Evolutionary conservation across 805 yeast genomes (phyloP).

Genomic region (Suhomyces xylopsoci): DNA sequence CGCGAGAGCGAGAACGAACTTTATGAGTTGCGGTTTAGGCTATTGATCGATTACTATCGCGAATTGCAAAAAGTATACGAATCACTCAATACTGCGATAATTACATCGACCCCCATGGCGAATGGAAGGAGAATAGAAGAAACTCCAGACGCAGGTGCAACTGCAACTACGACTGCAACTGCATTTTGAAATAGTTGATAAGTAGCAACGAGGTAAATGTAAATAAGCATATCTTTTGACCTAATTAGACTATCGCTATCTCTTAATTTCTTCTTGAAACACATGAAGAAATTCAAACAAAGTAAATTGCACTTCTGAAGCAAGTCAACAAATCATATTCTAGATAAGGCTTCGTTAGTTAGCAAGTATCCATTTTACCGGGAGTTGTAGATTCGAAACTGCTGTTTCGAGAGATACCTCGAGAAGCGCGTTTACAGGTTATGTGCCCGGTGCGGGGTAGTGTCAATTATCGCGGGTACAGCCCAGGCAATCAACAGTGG

Average conservation of each 20-base stretch:
- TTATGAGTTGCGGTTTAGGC: constrained; percentile 3
- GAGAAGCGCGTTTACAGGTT: background rate
- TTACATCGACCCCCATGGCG: constrained; percentile 1
- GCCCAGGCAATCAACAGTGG: background rate
- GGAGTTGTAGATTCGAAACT: background rate
- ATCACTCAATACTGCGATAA: constrained; percentile 7
- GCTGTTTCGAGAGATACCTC: background rate
- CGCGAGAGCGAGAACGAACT: background rate
- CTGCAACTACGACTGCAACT: background rate
- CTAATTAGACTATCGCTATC: background rate
- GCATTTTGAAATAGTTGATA: background rate
- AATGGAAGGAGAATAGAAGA: background rate
- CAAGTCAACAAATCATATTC: background rate
- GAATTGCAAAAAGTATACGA: constrained; percentile 4
- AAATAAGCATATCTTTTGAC: background rate
- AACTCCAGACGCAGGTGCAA: background rate
- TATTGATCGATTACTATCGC: constrained; percentile 7
- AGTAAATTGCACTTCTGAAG: background rate
- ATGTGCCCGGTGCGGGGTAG: background rate
- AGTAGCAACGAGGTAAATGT: background rate
- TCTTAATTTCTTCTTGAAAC: background rate
- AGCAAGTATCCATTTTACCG: background rate
- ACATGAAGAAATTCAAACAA: background rate
- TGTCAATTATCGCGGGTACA: background rate
- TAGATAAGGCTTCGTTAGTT: background rate